Conservation (phyloP, 2,329 filamentous ascomycete genomes). For the Aureobasidium sp. region DNA sequence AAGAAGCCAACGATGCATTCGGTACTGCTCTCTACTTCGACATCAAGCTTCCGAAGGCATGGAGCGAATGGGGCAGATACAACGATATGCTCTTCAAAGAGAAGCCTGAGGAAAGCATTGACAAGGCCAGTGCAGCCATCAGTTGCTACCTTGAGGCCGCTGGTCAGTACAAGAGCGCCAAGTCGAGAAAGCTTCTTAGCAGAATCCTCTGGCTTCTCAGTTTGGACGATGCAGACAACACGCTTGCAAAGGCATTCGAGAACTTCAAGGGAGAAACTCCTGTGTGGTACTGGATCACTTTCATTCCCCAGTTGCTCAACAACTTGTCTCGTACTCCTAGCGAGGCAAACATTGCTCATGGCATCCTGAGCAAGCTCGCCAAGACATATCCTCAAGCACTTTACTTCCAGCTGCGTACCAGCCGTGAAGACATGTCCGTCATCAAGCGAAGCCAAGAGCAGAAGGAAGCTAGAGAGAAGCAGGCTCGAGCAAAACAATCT, state of each 20-base stretch:
- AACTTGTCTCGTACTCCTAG: conserved; percentile 70
- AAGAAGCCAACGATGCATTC: conserved; percentile 88
- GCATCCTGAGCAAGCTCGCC: conserved; percentile 84
- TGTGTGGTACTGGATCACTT: conserved; percentile 99
- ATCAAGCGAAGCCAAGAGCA: conserved; percentile 81
- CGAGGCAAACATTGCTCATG: conserved; percentile 79
- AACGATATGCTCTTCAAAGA: conserved; percentile 95
- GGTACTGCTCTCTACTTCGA: conserved; percentile 95
- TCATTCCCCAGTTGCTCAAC: conserved; percentile 91
- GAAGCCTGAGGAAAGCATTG: conserved; percentile 66
- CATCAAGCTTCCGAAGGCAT: conserved; percentile 89
- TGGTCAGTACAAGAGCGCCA: conserved; percentile 93
- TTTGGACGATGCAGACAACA: conserved; percentile 79
- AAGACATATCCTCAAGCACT: conserved; percentile 91
- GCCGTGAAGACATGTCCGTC: conserved; percentile 82
- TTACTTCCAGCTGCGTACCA: conserved; percentile 92
- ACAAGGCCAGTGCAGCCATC: conserved; percentile 80
- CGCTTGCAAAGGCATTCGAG: conserved; percentile 78
- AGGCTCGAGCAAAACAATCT: conserved; percentile 52
- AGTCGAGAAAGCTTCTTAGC: conserved; percentile 87
- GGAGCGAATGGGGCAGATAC: conserved; percentile 99
- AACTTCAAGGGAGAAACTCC: conserved; percentile 96
- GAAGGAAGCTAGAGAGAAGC: conserved; percentile 50
- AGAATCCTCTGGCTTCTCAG: conserved; percentile 93
- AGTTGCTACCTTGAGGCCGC: conserved; percentile 96